Conservation (phyloP, 371 early-diverging fungal genomes). For the Dichotomocladium elegans region DNA sequence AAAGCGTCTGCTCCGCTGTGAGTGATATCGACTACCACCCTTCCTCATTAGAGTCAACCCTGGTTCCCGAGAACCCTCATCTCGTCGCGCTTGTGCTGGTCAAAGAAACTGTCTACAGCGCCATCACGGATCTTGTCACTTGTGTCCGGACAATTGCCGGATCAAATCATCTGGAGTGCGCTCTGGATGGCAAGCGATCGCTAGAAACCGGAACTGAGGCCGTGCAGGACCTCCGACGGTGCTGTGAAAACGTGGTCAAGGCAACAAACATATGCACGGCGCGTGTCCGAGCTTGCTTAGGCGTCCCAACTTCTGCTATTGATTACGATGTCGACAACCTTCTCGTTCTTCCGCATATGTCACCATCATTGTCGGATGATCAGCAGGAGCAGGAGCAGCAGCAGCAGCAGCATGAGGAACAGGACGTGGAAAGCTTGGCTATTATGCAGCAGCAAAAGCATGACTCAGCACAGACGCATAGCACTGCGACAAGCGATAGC, state of each 20-base stretch:
- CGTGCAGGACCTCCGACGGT: constrained; percentile 20
- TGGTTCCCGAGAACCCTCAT: constrained; percentile 39
- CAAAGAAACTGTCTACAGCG: constrained; percentile 45
- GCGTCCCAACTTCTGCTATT: constrained; percentile 8
- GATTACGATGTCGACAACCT: constrained; percentile 9
- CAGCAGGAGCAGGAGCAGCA: constrained; percentile 22
- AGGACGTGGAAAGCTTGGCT: constrained; percentile 1
- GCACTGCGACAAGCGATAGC: background rate
- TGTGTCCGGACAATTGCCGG: constrained; percentile 34
- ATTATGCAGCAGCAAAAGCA: background rate
- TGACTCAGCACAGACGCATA: background rate
- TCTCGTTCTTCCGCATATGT: constrained; percentile 10
- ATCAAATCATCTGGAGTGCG: too few relatives aligned
- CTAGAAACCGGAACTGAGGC: too few relatives aligned
- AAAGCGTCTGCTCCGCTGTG: constrained; percentile 37
- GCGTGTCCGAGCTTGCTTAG: constrained; percentile 27
- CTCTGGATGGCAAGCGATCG: too few relatives aligned
- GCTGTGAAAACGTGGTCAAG: constrained; percentile 33
- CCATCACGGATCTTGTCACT: constrained; percentile 45
- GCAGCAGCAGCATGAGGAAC: constrained; percentile 23
- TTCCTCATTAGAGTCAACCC: too few relatives aligned
- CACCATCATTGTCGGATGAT: too few relatives aligned
- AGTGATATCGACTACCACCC: constrained; percentile 32
- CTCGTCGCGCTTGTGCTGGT: constrained; percentile 36
- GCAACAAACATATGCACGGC: constrained; percentile 31